Evolutionary conservation across 495 filamentous ascomycete genomes (phyloP), one percentile per base, ranked within the genome.

Genomic region (Neurospora tetraspora): DNA sequence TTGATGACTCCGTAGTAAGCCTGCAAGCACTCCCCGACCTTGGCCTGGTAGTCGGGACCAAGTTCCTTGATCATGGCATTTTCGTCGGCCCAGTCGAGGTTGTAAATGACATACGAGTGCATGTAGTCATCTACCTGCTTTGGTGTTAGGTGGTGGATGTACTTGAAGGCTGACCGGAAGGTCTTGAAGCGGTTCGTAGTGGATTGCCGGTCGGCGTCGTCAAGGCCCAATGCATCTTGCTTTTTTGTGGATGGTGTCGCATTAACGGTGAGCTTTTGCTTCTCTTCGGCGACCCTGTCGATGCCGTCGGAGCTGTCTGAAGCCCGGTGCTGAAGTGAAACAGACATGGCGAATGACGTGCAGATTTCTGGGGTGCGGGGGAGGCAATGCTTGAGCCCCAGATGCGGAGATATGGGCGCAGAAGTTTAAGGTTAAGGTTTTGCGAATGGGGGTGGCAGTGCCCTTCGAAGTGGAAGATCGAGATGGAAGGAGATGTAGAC

Each of bases 101-200:
- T 89, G 81, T 90, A 90, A 75, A 90, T 89, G 76, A 89, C 82
- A 74, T 90, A 90, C 12, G 88, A 90, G 8, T 86, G 85, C 88
- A 90, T 90, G 81, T 89, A 90, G 75, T 88, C 86, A 72, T 89
- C 87, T 12, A 90, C 87, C 76, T 90, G 80, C 77, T 88, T 82
- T 16, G 86, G 86, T 5, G 83, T 89, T 47, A 90, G 80, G 77
- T 88, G 82, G 71, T 82, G 80, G 39, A 90, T 83, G 74, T 88
- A 86, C 70, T 86, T 85, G 81, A 88, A 89, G 20, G 88, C 82
- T 69, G 82, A 81, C 79, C 86, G 81, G 74, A 89, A 87, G 18
- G 82, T 86, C 78, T 85, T 86, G 81, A 84, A 84, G 37, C 87
- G 83, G 73, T 87, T 87, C 8, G 87, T 83, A 10, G 84, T 85